Conservation (phyloP, 495 filamentous ascomycete genomes). For the Hypoxylon subgilvum region DNA sequence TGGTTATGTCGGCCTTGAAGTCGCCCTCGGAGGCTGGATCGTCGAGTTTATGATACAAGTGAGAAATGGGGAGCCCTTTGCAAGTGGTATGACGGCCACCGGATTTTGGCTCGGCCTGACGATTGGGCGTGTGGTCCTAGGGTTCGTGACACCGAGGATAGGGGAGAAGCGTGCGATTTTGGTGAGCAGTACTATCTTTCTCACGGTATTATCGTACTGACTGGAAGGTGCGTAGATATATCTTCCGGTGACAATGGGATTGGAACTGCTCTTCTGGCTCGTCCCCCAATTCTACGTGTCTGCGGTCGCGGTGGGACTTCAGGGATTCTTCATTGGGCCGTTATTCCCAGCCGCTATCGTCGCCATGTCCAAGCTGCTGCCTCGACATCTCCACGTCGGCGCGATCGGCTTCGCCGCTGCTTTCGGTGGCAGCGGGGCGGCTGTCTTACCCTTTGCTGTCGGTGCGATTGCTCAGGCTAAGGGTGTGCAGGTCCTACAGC, state of each 20-base stretch:
- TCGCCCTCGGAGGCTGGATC: slow-evolving; percentile 86
- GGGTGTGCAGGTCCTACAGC: slow-evolving; percentile 80
- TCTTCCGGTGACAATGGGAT: slow-evolving; percentile 64
- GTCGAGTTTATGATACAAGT: slow-evolving; percentile 83
- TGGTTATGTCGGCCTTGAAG: slow-evolving; percentile 83
- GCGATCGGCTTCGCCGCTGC: slow-evolving; percentile 85
- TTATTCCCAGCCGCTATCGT: slow-evolving; percentile 81
- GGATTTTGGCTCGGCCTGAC: slow-evolving; percentile 89
- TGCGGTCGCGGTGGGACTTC: slow-evolving; percentile 71
- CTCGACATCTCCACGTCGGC: slow-evolving; percentile 76
- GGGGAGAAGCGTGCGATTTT: slow-evolving; percentile 73
- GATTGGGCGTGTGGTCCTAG: slow-evolving; percentile 72
- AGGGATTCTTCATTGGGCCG: slow-evolving; percentile 82
- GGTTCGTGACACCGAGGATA: slow-evolving; percentile 69
- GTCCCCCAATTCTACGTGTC: slow-evolving; percentile 77
- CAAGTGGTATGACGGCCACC: slow-evolving; percentile 77
- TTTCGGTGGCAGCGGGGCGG: slow-evolving; percentile 79
- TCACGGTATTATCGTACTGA: too few relatives aligned
- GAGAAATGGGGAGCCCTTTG: slow-evolving; percentile 70
- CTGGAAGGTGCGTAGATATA: slow-evolving; percentile 57
- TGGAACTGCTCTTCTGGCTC: slow-evolving; percentile 83
- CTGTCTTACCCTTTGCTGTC: slow-evolving; percentile 81
- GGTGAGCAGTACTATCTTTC: slow-evolving; percentile 44
- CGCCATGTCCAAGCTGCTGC: slow-evolving; percentile 80
- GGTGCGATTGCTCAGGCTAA: slow-evolving; percentile 81